Conservation (phyloP, 2,329 filamentous ascomycete genomes). For the Alternaria dauci region DNA sequence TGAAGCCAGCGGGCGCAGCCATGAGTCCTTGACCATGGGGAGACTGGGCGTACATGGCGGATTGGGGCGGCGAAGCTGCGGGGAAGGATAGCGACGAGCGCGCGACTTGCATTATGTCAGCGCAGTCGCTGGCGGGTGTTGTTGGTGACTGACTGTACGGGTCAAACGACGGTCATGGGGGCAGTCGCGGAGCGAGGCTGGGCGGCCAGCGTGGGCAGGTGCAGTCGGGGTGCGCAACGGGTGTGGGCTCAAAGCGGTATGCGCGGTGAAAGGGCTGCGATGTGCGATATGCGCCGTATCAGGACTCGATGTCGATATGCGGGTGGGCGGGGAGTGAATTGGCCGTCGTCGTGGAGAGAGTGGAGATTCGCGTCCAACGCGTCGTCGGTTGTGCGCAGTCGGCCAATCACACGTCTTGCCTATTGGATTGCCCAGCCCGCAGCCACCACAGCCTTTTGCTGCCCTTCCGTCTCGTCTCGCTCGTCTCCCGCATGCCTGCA, state of each 20-base stretch:
- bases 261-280: constrained; percentile 3
- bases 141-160: constrained; percentile 18
- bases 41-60: constrained; percentile 46
- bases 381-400: constrained; percentile 26
- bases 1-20: constrained; percentile 46
- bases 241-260: constrained; percentile 1
- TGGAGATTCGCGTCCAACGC: constrained; percentile 35
- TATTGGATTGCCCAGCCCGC: constrained; percentile 9
- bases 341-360: constrained; percentile 28
- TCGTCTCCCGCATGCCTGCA: constrained; percentile 23
- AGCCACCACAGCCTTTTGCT: constrained; percentile 3
- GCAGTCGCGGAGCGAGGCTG: constrained; percentile 8
- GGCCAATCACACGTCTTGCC: constrained; percentile 29
- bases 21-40: constrained; percentile 44
- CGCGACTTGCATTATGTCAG: constrained; percentile 47
- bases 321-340: constrained; percentile 28
- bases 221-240: constrained; percentile 4
- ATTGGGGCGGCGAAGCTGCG: constrained; percentile 41
- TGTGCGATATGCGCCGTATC: constrained; percentile 1
- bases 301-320: constrained; percentile 4
- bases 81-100: constrained; percentile 40
- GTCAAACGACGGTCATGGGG: constrained; percentile 31
- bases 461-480: constrained; percentile 4
- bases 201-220: constrained; percentile 3
- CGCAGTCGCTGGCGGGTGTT: constrained; percentile 24